Evolutionary conservation across 768 basidiomycete species (phyloP), one percentile per base, ranked within the genome.

Genomic region (Amanita subjunquillea): DNA sequence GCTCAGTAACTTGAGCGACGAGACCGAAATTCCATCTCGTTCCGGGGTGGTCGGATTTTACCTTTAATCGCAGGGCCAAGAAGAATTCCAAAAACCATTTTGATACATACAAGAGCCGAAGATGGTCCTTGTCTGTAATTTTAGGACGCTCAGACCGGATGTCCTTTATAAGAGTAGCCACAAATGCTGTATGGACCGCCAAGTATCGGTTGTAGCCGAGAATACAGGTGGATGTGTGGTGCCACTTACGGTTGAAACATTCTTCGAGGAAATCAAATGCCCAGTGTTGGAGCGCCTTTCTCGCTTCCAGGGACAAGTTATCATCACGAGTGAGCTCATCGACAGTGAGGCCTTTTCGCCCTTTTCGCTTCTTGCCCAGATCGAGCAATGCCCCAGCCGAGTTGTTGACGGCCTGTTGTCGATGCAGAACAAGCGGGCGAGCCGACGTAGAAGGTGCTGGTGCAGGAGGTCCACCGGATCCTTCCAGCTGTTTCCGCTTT

Each of bases 21-120:
- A 88, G 70, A 17, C 85, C 84, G 60, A 88, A 83, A 46, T 71
- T 67, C 82, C 83, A 89, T 49, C 65, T 72, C 52, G 61, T 63
- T 32, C 34, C 48, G 34, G 27, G 4, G 2, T 22, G 58, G 50
- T 73, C 74, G 9, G 29, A 7, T 0, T 27, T 46, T 15, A 22
- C 25, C 39, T 70, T 73, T 15, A 65, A 64, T 6, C 71, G 68
- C 63, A 74, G 68, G 38, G 77, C 66, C 9, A 94, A 76, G 68
- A 98, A 94, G 72, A 90, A 95, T 56, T 93, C 85, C 36, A 96
- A 78, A 62, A 95, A 86, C 87, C 95, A 98, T 54, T 90, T 87
- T 4, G 86, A 79, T 39, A 96, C 77, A 64, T 80, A 91, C 39
- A 98, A 75, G 23, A 96, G 73, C 6, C 96, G 84, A 51, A 94